Evolutionary conservation across 2,329 filamentous ascomycete species (phyloP).

Genomic region (Ophiocordyceps unilateralis): DNA sequence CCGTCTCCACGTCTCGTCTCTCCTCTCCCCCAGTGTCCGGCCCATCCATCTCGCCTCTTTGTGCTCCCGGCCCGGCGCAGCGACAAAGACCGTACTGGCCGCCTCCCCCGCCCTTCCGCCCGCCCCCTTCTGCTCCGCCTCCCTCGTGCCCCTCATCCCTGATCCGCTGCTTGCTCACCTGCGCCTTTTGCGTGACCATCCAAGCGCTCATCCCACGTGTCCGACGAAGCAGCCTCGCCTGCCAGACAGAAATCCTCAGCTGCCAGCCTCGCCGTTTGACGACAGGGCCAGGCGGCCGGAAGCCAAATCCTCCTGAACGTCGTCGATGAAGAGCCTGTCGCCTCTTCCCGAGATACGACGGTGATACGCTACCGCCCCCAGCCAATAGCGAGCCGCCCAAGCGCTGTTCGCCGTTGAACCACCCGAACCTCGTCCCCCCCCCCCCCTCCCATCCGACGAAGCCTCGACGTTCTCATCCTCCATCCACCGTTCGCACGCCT

Average conservation of each 20-base stretch:
- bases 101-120: background rate
- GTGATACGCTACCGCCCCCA: background rate
- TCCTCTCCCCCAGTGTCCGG: background rate
- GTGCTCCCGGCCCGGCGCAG: background rate
- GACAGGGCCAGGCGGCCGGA: background rate
- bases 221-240: slow-evolving; percentile 1
- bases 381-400: background rate
- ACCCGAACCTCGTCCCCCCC: background rate
- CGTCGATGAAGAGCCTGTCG: background rate
- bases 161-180: background rate
- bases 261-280: slow-evolving; percentile 1
- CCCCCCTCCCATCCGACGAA: background rate
- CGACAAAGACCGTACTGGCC: background rate
- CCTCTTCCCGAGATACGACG: background rate
- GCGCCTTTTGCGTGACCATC: background rate
- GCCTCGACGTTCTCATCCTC: background rate
- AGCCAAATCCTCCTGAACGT: slow-evolving; percentile 1
- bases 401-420: slow-evolving; percentile 3
- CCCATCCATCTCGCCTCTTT: background rate
- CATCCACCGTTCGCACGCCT: background rate
- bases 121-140: background rate
- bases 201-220: slow-evolving; percentile 1
- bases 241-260: background rate
- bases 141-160: slow-evolving; percentile 1
- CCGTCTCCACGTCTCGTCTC: background rate